Conservation (phyloP, 1,284 basidiomycete genomes). For the Malassezia japonica region DNA sequence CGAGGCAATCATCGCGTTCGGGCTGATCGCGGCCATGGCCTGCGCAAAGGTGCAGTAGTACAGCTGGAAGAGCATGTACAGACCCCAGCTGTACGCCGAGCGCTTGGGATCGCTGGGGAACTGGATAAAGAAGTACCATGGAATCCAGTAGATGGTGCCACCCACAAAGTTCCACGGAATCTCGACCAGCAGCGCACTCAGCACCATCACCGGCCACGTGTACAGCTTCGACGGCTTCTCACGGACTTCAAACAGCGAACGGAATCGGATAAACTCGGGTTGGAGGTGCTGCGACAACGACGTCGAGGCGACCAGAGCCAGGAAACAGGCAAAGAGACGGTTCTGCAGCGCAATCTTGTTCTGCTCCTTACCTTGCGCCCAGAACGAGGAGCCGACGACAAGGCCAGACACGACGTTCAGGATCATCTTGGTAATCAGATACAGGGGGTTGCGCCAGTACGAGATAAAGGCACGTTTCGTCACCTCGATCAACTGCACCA, state of each 20-base stretch:
- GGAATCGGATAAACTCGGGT: constrained; percentile 53
- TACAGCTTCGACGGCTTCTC: constrained; percentile 70
- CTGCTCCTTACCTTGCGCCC: constrained; percentile 21
- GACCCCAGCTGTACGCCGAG: constrained; percentile 37
- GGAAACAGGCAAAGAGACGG: constrained; percentile 60
- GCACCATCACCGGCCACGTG: constrained; percentile 56
- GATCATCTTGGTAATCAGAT: constrained; percentile 48
- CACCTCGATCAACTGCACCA: constrained; percentile 38
- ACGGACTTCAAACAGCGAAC: constrained; percentile 61
- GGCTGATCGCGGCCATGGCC: constrained; percentile 34
- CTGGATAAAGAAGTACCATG: constrained; percentile 37
- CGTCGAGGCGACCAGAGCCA: constrained; percentile 41
- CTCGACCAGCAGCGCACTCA: constrained; percentile 33
- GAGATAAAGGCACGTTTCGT: constrained; percentile 29
- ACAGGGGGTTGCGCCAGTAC: constrained; percentile 46
- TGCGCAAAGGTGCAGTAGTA: constrained; percentile 39
- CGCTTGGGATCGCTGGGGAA: constrained; percentile 21
- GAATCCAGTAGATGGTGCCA: constrained; percentile 43
- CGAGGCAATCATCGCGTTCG: constrained; percentile 38
- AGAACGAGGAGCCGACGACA: constrained; percentile 54
- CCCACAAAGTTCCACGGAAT: constrained; percentile 38
- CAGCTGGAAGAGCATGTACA: constrained; percentile 30
- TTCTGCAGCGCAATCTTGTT: constrained; percentile 55
- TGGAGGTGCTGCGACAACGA: constrained; percentile 41
- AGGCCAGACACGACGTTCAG: constrained; percentile 53